These are phyloP conservation scores for Phaeotremella fagi DNA, from an alignment of 768 basidiomycete species.

Conservation along the genomic window DNA sequence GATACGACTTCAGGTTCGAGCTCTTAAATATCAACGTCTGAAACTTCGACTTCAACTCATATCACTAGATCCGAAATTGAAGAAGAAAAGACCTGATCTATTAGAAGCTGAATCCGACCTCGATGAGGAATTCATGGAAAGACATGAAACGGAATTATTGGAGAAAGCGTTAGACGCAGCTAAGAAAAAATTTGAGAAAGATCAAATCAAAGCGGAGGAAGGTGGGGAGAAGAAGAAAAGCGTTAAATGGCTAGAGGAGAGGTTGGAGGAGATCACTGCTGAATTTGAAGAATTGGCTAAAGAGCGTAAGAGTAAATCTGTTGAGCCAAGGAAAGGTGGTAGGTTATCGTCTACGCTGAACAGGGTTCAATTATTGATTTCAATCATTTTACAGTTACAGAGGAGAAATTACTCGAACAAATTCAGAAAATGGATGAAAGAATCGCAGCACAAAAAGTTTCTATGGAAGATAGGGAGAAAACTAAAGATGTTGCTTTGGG, in stretches of 20 bases:
- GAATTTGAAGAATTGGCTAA: constrained; percentile 70
- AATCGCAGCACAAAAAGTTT: constrained; percentile 78
- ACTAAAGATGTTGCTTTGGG: constrained; percentile 90
- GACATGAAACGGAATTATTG: constrained; percentile 71
- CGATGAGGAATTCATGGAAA: constrained; percentile 82
- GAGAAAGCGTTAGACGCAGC: constrained; percentile 80
- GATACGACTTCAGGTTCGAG: constrained; percentile 61
- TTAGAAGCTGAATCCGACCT: constrained; percentile 82
- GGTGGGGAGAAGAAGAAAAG: constrained; percentile 56
- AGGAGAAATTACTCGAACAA: constrained; percentile 72
- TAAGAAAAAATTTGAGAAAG: constrained; percentile 90
- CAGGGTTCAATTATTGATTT: not conserved
- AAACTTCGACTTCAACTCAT: constrained; percentile 87
- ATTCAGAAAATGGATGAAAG: constrained; percentile 79
- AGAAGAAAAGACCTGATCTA: constrained; percentile 71
- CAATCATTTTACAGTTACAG: constrained; percentile 49
- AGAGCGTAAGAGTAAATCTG: constrained; percentile 73
- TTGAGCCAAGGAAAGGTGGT: constrained; percentile 37
- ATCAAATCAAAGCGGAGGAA: constrained; percentile 61
- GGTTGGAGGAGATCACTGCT: constrained; percentile 64
- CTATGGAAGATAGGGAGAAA: constrained; percentile 86
- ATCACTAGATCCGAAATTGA: constrained; percentile 67
- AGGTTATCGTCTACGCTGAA: constrained; percentile 4
- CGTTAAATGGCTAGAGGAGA: constrained; percentile 63
- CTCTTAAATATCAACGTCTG: constrained; percentile 94